Percentiles rank a stretch among this genome's conserved stretches.
These are phyloP conservation scores for Paspalum vaginatum DNA, from an alignment of 176 grass and related monocot species.

Conservation along the genomic window DNA sequence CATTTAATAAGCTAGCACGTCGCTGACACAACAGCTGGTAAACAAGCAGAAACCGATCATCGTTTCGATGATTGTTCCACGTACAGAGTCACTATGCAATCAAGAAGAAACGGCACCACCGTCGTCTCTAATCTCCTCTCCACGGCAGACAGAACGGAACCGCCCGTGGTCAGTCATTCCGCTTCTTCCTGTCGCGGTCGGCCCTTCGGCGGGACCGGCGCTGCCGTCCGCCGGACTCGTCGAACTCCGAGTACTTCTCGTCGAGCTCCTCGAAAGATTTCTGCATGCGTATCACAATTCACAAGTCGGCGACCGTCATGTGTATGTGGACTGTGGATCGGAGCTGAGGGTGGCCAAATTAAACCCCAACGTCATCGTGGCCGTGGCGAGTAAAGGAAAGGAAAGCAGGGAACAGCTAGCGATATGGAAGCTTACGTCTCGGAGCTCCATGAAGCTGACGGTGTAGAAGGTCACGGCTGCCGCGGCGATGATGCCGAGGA, in stretches of 20 bases:
- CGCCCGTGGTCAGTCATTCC: background rate
- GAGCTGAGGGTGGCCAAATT: no score
- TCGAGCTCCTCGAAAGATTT: constrained; percentile 81
- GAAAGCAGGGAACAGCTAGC: no score
- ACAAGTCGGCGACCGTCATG: background rate
- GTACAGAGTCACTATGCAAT: no score
- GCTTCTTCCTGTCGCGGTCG: constrained; percentile 59
- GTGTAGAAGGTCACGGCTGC: constrained; percentile 83
- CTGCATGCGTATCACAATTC: constrained; percentile 28
- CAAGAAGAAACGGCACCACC: no score
- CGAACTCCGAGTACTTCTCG: constrained; percentile 55
- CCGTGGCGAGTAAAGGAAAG: background rate
- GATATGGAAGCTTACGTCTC: constrained; percentile 55
- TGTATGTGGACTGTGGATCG: no score
- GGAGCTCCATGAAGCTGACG: constrained; percentile 81
- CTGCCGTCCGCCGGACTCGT: constrained; percentile 50
- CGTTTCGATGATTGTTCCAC: no score
- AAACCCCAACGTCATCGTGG: no score
- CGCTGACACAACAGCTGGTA: no score
- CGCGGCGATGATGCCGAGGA: constrained; percentile 68
- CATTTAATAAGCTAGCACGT: no score
- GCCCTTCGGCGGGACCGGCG: constrained; percentile 71
- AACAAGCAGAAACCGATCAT: no score
- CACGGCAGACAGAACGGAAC: no score
- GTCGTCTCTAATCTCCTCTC: no score